Evolutionary conservation across 2,329 filamentous ascomycete genomes (phyloP).

Genomic region (Periconia sp.): DNA sequence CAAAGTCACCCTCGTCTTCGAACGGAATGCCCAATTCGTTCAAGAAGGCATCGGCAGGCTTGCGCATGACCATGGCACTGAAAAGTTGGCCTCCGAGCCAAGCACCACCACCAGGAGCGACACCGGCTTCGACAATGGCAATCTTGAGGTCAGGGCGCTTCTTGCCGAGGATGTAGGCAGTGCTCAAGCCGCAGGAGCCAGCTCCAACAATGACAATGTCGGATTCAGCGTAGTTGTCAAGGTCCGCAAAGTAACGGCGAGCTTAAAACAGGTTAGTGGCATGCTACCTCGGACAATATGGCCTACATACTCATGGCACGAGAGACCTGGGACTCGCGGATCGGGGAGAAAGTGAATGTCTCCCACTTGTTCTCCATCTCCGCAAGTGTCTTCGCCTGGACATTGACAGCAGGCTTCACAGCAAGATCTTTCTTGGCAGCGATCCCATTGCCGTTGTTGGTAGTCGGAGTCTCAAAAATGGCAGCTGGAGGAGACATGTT

Average conservation of each 20-base stretch:
- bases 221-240: conserved; percentile 87
- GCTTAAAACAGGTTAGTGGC: conserved; percentile 39
- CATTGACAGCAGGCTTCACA: conserved; percentile 53
- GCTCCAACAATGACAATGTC: conserved; percentile 94
- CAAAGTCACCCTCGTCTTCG: conserved; percentile 86
- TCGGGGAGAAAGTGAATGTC: conserved; percentile 79
- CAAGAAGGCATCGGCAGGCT: conserved; percentile 86
- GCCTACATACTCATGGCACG: conserved; percentile 74
- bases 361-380: conserved; percentile 81
- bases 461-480: conserved; percentile 55
- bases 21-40: conserved; percentile 81
- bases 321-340: conserved; percentile 90
- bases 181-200: conserved; percentile 83
- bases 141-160: conserved; percentile 89
- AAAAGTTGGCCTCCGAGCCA: conserved; percentile 96
- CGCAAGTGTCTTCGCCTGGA: conserved; percentile 62
- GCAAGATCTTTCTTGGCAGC: conserved; percentile 49
- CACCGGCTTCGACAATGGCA: conserved; percentile 86
- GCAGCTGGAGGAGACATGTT: conserved; percentile 80
- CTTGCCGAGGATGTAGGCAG: conserved; percentile 83
- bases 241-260: conserved; percentile 87
- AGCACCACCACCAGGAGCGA: conserved; percentile 82
- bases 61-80: conserved; percentile 93
- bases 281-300: not conserved
- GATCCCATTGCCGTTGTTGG: conserved; percentile 44